Evolutionary conservation across 148 eudicot genomes (phyloP).

Genomic region (Vaccinium darrowii): DNA sequence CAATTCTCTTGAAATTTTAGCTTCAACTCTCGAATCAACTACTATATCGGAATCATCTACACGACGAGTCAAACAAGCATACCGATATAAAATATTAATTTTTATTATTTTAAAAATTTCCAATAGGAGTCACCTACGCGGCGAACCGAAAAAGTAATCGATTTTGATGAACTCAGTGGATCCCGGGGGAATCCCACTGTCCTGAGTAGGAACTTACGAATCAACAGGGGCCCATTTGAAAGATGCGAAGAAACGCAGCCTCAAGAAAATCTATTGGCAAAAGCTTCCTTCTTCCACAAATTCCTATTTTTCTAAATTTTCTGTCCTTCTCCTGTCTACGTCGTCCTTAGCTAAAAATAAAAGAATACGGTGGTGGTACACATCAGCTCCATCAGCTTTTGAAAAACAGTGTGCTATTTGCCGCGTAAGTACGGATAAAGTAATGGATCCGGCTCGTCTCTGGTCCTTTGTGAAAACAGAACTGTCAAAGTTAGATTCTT

Average conservation of each 20-base stretch:
- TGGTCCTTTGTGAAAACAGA: not conserved
- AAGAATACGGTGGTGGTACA: not conserved
- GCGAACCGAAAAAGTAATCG: not conserved
- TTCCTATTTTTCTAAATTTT: not conserved
- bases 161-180: not conserved
- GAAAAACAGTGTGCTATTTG: not conserved
- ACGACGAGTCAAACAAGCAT: too few species aligned
- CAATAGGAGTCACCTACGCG: too few species aligned
- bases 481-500: not conserved
- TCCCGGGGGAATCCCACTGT: not conserved
- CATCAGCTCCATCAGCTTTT: not conserved
- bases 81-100: too few species aligned
- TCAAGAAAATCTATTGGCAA: not conserved
- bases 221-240: not conserved
- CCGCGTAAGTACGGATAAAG: not conserved
- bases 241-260: not conserved
- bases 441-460: not conserved
- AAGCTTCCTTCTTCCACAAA: not conserved
- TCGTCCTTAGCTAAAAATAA: not conserved
- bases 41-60: too few species aligned
- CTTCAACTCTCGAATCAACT: too few species aligned
- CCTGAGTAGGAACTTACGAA: not conserved
- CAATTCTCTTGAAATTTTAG: too few species aligned
- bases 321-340: not conserved
- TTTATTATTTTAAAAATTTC: too few species aligned